Conservation (phyloP, 2,329 filamentous ascomycete genomes). For the Bipolaris sorokiniana region DNA sequence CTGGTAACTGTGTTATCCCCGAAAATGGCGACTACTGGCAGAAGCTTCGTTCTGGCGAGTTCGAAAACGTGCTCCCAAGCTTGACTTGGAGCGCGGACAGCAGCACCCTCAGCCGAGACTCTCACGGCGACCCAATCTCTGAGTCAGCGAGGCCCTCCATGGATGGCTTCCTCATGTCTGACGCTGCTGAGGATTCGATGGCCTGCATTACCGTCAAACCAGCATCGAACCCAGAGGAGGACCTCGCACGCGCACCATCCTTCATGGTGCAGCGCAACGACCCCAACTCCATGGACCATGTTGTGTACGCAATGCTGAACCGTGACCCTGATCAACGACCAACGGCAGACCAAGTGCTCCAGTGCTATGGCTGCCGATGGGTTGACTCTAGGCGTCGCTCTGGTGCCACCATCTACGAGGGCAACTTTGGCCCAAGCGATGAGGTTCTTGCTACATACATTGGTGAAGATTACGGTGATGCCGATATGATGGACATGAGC, state of each 20-base stretch:
- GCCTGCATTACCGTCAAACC: conserved; percentile 45
- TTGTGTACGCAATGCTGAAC: conserved; percentile 88
- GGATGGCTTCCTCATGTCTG: conserved; percentile 41
- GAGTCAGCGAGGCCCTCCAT: conserved; percentile 27
- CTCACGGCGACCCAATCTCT: conserved; percentile 55
- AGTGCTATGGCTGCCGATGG: conserved; percentile 78
- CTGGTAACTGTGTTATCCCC: conserved; percentile 89
- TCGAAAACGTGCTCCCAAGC: conserved; percentile 80
- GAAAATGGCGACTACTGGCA: conserved; percentile 94
- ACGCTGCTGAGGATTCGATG: conserved; percentile 48
- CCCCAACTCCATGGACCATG: conserved; percentile 76
- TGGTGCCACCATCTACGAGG: conserved; percentile 94
- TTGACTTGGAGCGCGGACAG: conserved; percentile 80
- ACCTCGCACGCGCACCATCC: conserved; percentile 72
- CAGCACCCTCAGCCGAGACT: conserved; percentile 71
- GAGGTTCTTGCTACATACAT: conserved; percentile 59
- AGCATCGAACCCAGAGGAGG: conserved; percentile 48
- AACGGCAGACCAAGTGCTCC: conserved; percentile 73
- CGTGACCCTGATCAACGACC: conserved; percentile 77
- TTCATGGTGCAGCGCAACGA: conserved; percentile 87
- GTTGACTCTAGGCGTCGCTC: conserved; percentile 77
- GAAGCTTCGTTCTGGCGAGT: conserved; percentile 84
- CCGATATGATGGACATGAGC: conserved; percentile 67
- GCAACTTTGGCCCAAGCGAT: conserved; percentile 86
- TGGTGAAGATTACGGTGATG: conserved; percentile 47